Evolutionary conservation across 306 rosid species (phyloP).

Genomic region (Notholithocarpus densiflorus): DNA sequence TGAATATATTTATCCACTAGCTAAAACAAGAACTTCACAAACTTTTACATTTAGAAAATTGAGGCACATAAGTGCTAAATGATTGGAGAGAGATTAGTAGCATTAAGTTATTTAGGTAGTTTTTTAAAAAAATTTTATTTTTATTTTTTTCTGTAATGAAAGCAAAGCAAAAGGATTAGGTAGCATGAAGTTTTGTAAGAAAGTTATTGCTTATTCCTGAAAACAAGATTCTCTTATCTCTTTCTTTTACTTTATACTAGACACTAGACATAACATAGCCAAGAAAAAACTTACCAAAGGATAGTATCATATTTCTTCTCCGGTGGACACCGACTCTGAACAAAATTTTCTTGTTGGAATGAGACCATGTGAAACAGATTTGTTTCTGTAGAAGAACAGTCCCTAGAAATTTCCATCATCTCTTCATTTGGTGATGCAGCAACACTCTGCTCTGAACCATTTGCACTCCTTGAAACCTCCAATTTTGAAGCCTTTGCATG

Average conservation of each 20-base stretch:
- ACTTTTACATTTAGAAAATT: background rate
- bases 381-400: conserved; percentile 26
- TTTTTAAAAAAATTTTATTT: no score
- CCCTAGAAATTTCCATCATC: conserved; percentile 26
- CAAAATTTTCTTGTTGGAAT: conserved; percentile 69
- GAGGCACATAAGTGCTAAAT: no score
- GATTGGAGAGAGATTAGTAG: no score
- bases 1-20: background rate
- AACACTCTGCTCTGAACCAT: conserved; percentile 27
- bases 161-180: background rate
- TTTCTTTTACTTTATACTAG: background rate
- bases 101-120: no score
- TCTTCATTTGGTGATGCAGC: conserved; percentile 30
- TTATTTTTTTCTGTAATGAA: no score
- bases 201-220: background rate
- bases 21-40: background rate
- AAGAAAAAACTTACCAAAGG: conserved; percentile 57
- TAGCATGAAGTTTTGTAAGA: background rate
- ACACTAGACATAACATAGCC: background rate
- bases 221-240: background rate
- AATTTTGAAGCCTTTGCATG: conserved; percentile 33
- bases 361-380: conserved; percentile 55
- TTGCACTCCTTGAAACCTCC: conserved; percentile 29
- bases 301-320: conserved; percentile 73
- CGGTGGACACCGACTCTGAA: conserved; percentile 39